Evolutionary conservation across 228 moss, liverwort and hornwort genomes (phyloP).

Genomic region (Sphagnum fallax): DNA sequence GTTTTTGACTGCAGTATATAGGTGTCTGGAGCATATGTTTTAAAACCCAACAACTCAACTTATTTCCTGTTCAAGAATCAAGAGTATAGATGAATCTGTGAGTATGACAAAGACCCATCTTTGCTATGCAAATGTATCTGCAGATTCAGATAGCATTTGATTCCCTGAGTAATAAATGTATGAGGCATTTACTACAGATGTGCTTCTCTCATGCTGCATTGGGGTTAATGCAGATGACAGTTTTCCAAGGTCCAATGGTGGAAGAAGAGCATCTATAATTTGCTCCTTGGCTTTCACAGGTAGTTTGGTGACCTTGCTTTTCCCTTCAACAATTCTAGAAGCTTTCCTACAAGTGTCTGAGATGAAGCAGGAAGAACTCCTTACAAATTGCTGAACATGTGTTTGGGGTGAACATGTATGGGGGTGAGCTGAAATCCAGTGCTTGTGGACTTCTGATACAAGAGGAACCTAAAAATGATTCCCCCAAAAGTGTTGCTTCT

Average conservation of each 20-base stretch:
- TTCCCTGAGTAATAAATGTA: neutral
- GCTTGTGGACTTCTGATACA: too few species aligned
- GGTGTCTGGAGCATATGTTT: conserved; percentile 90
- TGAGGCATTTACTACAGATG: too few species aligned
- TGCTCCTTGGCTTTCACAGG: conserved; percentile 89
- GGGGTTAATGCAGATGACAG: conserved; percentile 30
- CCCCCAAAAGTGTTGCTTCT: too few species aligned
- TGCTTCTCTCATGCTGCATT: too few species aligned
- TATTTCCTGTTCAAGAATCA: conserved; percentile 51
- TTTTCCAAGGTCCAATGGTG: conserved; percentile 74
- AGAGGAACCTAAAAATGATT: too few species aligned
- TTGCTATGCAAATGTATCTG: neutral
- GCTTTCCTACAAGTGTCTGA: neutral
- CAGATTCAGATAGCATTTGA: neutral
- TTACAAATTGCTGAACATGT: neutral
- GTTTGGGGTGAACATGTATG: neutral
- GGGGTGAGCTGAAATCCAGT: neutral
- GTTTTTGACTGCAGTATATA: conserved; percentile 2
- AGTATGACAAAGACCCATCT: neutral
- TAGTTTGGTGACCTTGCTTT: conserved; percentile 67
- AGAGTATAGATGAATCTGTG: conserved; percentile 24
- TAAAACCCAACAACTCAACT: conserved; percentile 77
- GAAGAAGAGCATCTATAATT: conserved; percentile 88
- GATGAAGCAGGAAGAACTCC: neutral
- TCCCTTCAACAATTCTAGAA: neutral